Evolutionary conservation across 2,329 filamentous ascomycete species (phyloP).

Genomic region (Polychaeton citri): DNA sequence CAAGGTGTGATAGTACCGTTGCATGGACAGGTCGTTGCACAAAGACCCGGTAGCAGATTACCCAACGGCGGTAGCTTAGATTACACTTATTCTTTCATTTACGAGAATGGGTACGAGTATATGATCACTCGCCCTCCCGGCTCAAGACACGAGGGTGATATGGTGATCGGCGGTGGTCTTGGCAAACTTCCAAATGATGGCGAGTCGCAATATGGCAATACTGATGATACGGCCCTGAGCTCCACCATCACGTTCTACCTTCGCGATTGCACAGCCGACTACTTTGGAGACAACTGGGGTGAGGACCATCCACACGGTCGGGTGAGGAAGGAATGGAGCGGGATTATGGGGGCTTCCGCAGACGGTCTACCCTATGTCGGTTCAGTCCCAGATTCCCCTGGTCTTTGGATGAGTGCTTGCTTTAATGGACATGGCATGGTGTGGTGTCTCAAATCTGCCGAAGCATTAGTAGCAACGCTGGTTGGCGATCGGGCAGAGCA

Average conservation of each 20-base stretch:
- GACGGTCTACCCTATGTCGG: slow-evolving; percentile 38
- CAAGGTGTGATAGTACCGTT: slow-evolving; percentile 24
- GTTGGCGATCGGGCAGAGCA: slow-evolving; percentile 16
- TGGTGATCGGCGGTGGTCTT: slow-evolving; percentile 50
- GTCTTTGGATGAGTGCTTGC: slow-evolving; percentile 43
- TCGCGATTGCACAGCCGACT: slow-evolving; percentile 28
- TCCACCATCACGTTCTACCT: slow-evolving; percentile 38
- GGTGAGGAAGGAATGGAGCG: slow-evolving; percentile 31
- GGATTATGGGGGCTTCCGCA: slow-evolving; percentile 39
- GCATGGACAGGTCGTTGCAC: slow-evolving; percentile 27
- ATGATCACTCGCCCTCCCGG: slow-evolving; percentile 46
- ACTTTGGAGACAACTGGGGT: slow-evolving; percentile 38
- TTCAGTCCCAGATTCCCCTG: slow-evolving; percentile 26
- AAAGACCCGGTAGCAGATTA: slow-evolving; percentile 22
- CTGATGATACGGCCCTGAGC: slow-evolving; percentile 43
- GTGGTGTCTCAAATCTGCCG: slow-evolving; percentile 36
- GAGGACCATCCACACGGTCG: slow-evolving; percentile 13
- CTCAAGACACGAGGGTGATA: slow-evolving; percentile 32
- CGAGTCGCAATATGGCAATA: slow-evolving; percentile 38
- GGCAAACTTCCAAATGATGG: slow-evolving; percentile 29
- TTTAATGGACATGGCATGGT: slow-evolving; percentile 48
- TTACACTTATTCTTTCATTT: slow-evolving; percentile 49
- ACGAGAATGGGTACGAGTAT: slow-evolving; percentile 51
- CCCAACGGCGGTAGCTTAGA: slow-evolving; percentile 25
- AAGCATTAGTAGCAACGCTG: slow-evolving; percentile 43